Base-by-base conservation (phyloP, 345 rosid species). In the Excoecaria cochinchinensis region DNA sequence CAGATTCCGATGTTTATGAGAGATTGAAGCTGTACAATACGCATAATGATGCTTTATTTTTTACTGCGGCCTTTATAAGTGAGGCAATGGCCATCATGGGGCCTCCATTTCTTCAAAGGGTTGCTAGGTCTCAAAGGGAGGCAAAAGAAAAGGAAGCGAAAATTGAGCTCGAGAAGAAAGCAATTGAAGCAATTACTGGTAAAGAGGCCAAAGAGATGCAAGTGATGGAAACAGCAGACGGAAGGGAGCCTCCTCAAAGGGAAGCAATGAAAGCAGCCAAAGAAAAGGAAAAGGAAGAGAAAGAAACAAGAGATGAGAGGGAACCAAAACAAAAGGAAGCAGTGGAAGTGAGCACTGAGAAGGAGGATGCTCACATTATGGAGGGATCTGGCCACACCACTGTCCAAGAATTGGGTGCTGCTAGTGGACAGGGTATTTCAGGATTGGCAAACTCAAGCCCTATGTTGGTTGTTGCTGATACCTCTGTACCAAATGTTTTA, bases 21-120 rank as follows among this genome's bases (percentile, higher is more conserved):
- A 62, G 44, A 48, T n/a, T 89, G 81, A 22, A 77, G 77, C 81
- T 46, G 74, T 79, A 67, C 76, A 76, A 82, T 46, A 84, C 86
- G 1, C 76, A 78, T 72, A 81, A 89, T 6, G 84, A 80, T 52
- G 92, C 95, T 6, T 76, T 82, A 77, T 61, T 38, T 64, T 46
- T 72, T 21, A 82, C 87, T 31, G 72, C 74, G 70, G 74, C 16
- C 56, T 89, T 78, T 73, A 50, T 89, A 59, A 69, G 36, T 13
- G 90, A 89, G 73, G 92, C 90, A 2, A 60, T 77, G 76, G 77
- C 75, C 46, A 36, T 19, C 14, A 57, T 74, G 79, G 88, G 86
- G 4, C 85, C 84, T 55, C 4, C 88, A 0, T 84, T 87, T 73
- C 73, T 85, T 36, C 85, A 82, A 57, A 25, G 40, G 19, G 83